Evolutionary conservation across 2,329 filamentous ascomycete genomes (phyloP), one percentile per base, ranked within the genome.

Genomic region (Tolypocladium capitatum): DNA sequence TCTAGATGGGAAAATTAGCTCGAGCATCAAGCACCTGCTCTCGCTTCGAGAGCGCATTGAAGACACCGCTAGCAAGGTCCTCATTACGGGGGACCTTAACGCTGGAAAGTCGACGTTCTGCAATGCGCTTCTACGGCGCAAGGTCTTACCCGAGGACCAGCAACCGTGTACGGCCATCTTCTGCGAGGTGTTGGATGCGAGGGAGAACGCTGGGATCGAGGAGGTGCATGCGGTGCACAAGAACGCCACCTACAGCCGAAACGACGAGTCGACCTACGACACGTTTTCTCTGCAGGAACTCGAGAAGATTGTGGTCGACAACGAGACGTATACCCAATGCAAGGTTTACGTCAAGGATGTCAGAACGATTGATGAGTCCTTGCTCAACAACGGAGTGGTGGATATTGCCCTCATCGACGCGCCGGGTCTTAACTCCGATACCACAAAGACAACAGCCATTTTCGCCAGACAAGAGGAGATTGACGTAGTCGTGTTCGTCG

Each of bases 101-200:
- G 91, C 92, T 9, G 92, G 92, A 60, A 98, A 98, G 63, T 98
- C 92, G 4, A 98, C 92, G 1, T 98, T 98, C 59, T 98, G 92
- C 70, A 98, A 98, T 65, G 92, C 92, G n/a, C 72, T 98, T 2
- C 69, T 98, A 36, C 83, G 92, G 51, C 81, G 90, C 52, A 97
- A 97, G 66, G 79, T 98, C 28, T 69, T 98, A 4, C 92, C 92
- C 0, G 92, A 97, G 66, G 92, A 98, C 58, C 91, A 98, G 64
- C 92, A 97, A 62, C 92, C 92, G 2, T 98, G 92, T 66, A 98
- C 92, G 2, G 92, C 88, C 66, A 95, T 98, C 49, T 98, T 98
- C 68, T 98, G 92, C 63, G 92, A 98, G 63, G 92, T 98, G 2
- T 68, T 98, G 49, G 90, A 98, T 65, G 85, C 86, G 5, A 80